Percentiles rank a stretch among this genome's conserved stretches.
Conservation (phyloP, 768 basidiomycete species). For the Brasilioporus rufonigricans region DNA sequence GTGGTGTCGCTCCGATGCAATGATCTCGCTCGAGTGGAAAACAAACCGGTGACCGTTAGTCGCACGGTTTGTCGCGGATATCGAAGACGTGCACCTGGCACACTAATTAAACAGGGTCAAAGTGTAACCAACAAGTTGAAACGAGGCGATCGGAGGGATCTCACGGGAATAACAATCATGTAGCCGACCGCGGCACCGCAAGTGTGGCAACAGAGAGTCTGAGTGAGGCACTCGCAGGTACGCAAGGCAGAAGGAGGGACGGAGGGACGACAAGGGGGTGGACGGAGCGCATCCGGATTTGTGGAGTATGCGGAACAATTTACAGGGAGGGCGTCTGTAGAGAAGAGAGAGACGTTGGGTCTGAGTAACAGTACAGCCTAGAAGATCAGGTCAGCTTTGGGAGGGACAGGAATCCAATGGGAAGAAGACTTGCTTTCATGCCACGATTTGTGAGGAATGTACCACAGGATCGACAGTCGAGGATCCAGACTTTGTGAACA, state of each 20-base stretch:
- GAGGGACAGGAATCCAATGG: neutral
- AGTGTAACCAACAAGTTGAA: conserved; percentile 4
- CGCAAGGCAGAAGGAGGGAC: conserved; percentile 37
- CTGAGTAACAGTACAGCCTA: conserved; percentile 83
- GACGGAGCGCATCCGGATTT: conserved; percentile 42
- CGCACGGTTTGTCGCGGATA: conserved; percentile 60
- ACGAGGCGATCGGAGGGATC: conserved; percentile 9
- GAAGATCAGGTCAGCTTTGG: conserved; percentile 5
- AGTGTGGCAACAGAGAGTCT: conserved; percentile 75
- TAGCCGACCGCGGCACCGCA: conserved; percentile 77
- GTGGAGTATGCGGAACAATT: conserved; percentile 71
- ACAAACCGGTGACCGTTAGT: conserved; percentile 88
- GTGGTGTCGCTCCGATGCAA: conserved; percentile 61
- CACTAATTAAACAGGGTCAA: conserved; percentile 42
- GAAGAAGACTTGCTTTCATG: conserved; percentile 61
- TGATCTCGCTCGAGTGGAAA: conserved; percentile 73
- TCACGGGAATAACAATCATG: conserved; percentile 70
- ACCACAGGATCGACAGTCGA: conserved; percentile 73
- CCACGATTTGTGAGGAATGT: conserved; percentile 80
- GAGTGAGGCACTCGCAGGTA: conserved; percentile 85
- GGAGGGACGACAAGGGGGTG: conserved; percentile 38
- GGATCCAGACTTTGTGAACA: conserved; percentile 75
- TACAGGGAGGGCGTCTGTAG: conserved; percentile 74
- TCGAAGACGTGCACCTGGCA: conserved; percentile 68
- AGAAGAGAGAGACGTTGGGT: conserved; percentile 79